Evolutionary conservation across 768 basidiomycete species (phyloP).

Genomic region (Hypsizygus marmoreus): DNA sequence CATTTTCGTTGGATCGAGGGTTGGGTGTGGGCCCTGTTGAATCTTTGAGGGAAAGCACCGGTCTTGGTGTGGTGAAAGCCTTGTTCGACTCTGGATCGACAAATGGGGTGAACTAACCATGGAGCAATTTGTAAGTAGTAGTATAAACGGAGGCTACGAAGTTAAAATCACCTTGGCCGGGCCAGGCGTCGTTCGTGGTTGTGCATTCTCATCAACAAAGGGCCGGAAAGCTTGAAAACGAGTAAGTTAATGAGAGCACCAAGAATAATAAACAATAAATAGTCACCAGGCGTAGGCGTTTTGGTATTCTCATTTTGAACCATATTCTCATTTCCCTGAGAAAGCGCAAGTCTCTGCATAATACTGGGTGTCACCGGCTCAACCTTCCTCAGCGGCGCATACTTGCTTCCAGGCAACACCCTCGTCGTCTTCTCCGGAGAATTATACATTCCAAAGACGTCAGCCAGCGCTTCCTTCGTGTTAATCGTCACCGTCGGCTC

Average conservation of each 20-base stretch:
- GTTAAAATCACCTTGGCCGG: conserved; percentile 40
- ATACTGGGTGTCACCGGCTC: conserved; percentile 56
- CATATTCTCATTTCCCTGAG: conserved; percentile 42
- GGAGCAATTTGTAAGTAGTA: no score
- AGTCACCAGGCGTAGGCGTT: conserved; percentile 37
- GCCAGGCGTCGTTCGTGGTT: conserved; percentile 43
- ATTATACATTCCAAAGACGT: conserved; percentile 97
- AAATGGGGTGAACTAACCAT: conserved; percentile 72
- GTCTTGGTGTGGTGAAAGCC: conserved; percentile 38
- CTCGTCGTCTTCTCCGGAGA: conserved; percentile 78
- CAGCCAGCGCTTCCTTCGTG: conserved; percentile 91
- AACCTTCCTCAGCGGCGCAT: conserved; percentile 69
- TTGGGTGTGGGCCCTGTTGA: conserved; percentile 31
- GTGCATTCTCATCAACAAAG: conserved; percentile 64
- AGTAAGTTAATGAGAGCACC: conserved; percentile 18
- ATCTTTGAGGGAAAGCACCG: conserved; percentile 56
- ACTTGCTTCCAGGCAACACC: conserved; percentile 63
- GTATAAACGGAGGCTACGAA: no score
- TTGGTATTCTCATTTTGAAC: conserved; percentile 34
- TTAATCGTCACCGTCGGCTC: conserved; percentile 95
- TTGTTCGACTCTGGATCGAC: conserved; percentile 56
- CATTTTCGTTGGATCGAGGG: conserved; percentile 30
- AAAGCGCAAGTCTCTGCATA: conserved; percentile 32
- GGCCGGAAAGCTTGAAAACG: conserved; percentile 61
- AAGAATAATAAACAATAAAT: conserved; percentile 6